phyloP scores from a whole-genome alignment of 164 flowering plant species.

The Vitis rupestris region DNA sequence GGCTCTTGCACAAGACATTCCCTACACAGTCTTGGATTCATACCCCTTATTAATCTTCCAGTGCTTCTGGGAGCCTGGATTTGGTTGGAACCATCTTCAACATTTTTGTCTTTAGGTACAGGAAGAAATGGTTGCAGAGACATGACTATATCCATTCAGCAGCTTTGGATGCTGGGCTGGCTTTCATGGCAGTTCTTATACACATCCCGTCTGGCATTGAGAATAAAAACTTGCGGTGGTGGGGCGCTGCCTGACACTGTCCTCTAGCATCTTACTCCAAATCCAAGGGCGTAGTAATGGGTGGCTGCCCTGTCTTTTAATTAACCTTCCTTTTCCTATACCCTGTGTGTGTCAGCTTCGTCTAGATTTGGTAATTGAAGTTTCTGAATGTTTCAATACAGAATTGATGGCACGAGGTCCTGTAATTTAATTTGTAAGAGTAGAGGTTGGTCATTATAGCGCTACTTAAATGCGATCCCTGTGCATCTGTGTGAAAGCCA shows the following conservation, averaged over 20 bases:
- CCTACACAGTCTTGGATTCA: slow-evolving; percentile 22
- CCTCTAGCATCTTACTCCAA: slow-evolving; percentile 8
- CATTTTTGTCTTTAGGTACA: slow-evolving; percentile 13
- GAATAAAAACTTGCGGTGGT: neutral
- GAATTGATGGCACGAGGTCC: too few species aligned
- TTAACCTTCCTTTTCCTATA: too few species aligned
- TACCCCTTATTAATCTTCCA: slow-evolving; percentile 20
- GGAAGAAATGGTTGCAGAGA: neutral
- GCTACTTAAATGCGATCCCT: too few species aligned
- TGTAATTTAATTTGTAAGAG: too few species aligned
- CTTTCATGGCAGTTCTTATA: slow-evolving; percentile 10
- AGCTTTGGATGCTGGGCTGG: slow-evolving; percentile 7
- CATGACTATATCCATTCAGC: slow-evolving; percentile 7
- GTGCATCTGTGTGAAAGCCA: too few species aligned
- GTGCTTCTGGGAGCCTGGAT: slow-evolving; percentile 31
- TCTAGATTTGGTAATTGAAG: too few species aligned
- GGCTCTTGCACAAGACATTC: slow-evolving; percentile 10
- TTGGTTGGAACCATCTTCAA: slow-evolving; percentile 18
- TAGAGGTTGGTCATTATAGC: too few species aligned
- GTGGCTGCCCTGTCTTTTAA: slow-evolving; percentile 2
- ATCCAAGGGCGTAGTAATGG: slow-evolving; percentile 4
- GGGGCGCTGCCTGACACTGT: slow-evolving; percentile 8
- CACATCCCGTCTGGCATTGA: neutral
- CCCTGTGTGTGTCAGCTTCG: too few species aligned
- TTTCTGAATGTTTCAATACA: too few species aligned